Base-by-base conservation (phyloP, 2,329 filamentous ascomycete species). In the Diaporthe velutina region DNA sequence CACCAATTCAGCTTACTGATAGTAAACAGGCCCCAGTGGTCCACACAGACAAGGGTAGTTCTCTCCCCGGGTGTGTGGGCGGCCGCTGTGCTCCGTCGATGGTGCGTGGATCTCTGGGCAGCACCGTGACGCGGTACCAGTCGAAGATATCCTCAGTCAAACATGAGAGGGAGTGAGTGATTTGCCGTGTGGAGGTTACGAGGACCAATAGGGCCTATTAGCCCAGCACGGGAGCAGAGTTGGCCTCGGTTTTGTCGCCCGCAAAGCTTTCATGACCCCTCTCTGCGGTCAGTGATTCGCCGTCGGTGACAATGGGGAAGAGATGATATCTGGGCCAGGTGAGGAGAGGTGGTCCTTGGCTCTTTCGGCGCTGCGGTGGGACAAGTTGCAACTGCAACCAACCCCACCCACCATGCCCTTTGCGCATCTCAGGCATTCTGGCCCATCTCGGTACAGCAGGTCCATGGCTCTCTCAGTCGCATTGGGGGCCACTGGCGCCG, bases 231-330 rank as follows among this genome's bases (percentile, higher is more conserved):
- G 13, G 19, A 60, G 33, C 45, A 52, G 28, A 38, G 13, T 9
- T 22, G 61, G 61, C 30, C 22, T 38, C 45, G 13, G 45, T 55
- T 28, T 22, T 72, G 48, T 70, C 55, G 45, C 33, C 45, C 33
- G 64, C 40, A 55, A 28, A 40, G 64, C 70, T 55, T 48, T 60
- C 35, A 42, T 38, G 48, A 50, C 45, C 48, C 52, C 55, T 61
- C 71, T 58, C 50, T 15, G 25, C 55, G 33, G 40, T 35, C 57
- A 40, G 71, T 75, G 74, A 75, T 75, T 75, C 74, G 74, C 58
- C 60, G 40, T 57, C 33, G 55, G 71, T 58, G 48, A 58, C 33
- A 28, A 40, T 19, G 33, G 64, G 48, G 48, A 22, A 28, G 64
- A 68, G 48, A 68, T 60, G 70, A 73, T 72, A 67, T 67, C 54